Evolutionary conservation across 2,329 filamentous ascomycete genomes (phyloP).

Genomic region (Neonectria hederae): DNA sequence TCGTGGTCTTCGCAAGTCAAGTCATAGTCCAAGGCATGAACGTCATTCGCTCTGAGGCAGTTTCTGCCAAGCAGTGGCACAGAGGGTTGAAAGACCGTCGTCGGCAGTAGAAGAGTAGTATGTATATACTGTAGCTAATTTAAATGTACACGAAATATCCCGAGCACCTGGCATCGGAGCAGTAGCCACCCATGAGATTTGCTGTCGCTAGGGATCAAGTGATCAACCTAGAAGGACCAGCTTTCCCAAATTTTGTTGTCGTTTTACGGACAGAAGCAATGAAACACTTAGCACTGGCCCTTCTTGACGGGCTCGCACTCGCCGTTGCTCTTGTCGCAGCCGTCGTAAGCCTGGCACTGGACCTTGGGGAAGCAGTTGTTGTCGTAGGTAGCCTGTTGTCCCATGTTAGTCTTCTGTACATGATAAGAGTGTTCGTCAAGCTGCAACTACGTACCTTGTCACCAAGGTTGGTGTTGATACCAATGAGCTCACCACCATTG

Average conservation of each 20-base stretch:
- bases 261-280: neutral
- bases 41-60: too few relatives aligned
- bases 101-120: neutral
- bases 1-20: too few relatives aligned
- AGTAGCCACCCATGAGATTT: neutral
- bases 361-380: constrained; percentile 43
- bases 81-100: neutral
- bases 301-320: constrained; percentile 43
- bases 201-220: neutral
- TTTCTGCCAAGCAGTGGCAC: neutral
- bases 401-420: constrained; percentile 7
- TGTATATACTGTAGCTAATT: neutral
- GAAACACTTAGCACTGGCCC: constrained; percentile 40
- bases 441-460: constrained; percentile 22
- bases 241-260: neutral
- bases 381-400: constrained; percentile 40
- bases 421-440: neutral
- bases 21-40: too few relatives aligned
- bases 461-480: constrained; percentile 52
- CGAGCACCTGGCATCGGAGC: neutral
- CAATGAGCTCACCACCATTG: constrained; percentile 54
- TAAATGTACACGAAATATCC: neutral
- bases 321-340: constrained; percentile 43
- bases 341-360: constrained; percentile 45
- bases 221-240: neutral